Conservation (phyloP, 148 eudicot genomes). For the Heliamphora exappendiculata region DNA sequence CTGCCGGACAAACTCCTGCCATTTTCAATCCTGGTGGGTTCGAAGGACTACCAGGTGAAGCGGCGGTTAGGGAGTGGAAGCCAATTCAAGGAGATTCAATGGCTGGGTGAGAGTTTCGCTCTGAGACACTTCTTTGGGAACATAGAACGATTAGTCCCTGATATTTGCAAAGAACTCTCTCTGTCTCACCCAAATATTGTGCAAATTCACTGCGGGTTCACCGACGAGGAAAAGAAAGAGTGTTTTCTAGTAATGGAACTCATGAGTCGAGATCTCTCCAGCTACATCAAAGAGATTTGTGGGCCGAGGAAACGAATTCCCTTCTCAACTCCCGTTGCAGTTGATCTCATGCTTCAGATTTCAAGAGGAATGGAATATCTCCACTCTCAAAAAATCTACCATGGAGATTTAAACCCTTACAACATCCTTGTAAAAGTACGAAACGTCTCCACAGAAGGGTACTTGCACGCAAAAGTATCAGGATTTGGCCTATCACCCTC, state of each 20-base stretch:
- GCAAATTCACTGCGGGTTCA: slow-evolving; percentile 47
- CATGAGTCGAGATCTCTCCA: slow-evolving; percentile 55
- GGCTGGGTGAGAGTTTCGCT: slow-evolving; percentile 72
- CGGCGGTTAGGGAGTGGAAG: slow-evolving; percentile 58
- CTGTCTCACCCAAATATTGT: slow-evolving; percentile 72
- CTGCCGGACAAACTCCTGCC: slow-evolving; percentile 38
- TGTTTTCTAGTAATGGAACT: slow-evolving; percentile 66
- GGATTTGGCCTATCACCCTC: slow-evolving; percentile 46
- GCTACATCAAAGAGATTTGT: slow-evolving; percentile 44
- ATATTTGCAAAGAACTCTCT: slow-evolving; percentile 33
- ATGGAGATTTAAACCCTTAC: slow-evolving; percentile 62
- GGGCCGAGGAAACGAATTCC: slow-evolving; percentile 46
- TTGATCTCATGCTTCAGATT: slow-evolving; percentile 79
- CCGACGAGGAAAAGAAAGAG: slow-evolving; percentile 60
- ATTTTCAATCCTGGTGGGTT: slow-evolving; percentile 36
- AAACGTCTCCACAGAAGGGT: slow-evolving; percentile 31
- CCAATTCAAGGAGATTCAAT: slow-evolving; percentile 66
- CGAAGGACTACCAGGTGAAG: slow-evolving; percentile 59
- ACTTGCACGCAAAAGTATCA: slow-evolving; percentile 51
- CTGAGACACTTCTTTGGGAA: slow-evolving; percentile 53
- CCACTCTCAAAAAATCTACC: slow-evolving; percentile 59
- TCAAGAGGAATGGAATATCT: slow-evolving; percentile 91
- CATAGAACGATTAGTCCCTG: slow-evolving; percentile 31
- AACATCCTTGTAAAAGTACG: slow-evolving; percentile 49
- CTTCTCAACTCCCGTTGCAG: slow-evolving; percentile 45